phyloP scores from a whole-genome alignment of 2,329 filamentous ascomycete species.

The Fusarium chaquense region DNA sequence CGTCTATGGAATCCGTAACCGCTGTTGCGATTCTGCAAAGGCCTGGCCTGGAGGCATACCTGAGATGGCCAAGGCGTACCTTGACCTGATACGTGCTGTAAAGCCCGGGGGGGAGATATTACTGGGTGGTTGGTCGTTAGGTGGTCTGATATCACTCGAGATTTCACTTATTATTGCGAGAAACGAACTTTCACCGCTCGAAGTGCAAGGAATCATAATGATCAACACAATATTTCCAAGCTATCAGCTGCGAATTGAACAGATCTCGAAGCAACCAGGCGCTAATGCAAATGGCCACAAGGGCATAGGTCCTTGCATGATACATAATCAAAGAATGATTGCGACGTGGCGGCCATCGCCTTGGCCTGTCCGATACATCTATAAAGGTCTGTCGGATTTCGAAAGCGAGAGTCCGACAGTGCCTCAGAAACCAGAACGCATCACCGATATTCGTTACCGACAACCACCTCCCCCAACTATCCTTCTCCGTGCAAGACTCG shows the following conservation, averaged over 20 bases:
- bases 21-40: neutral
- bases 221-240: neutral
- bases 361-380: neutral
- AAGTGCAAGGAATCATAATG: neutral
- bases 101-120: neutral
- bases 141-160: constrained; percentile 1
- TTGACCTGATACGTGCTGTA: constrained; percentile 1
- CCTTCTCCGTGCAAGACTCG: neutral
- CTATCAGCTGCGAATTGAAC: neutral
- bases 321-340: constrained; percentile 3
- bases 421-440: neutral
- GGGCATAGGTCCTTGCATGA: neutral
- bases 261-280: neutral
- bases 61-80: neutral
- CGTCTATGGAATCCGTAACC: neutral
- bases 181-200: neutral
- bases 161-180: neutral
- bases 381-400: neutral
- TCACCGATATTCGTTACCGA: neutral
- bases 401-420: neutral
- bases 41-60: constrained; percentile 2
- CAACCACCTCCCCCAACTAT: neutral
- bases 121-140: constrained; percentile 2
- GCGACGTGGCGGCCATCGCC: neutral
- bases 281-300: neutral